These are phyloP conservation scores for Verticillium tricorpus DNA, from an alignment of 2,329 filamentous ascomycete species.

Conservation along the genomic window DNA sequence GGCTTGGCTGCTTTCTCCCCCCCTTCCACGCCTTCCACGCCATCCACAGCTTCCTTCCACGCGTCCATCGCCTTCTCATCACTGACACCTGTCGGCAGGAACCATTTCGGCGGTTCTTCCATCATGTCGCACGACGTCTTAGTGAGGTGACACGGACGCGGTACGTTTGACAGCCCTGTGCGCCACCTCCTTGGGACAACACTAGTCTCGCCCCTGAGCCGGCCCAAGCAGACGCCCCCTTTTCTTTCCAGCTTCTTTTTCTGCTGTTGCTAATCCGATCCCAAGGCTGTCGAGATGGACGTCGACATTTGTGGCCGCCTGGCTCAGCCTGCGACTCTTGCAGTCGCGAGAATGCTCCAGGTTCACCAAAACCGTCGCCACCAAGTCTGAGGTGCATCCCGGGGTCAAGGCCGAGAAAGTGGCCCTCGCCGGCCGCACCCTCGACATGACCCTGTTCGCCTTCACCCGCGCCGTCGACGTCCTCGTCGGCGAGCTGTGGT, in stretches of 20 bases:
- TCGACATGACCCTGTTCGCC: constrained; percentile 80
- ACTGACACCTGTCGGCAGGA: constrained; percentile 2
- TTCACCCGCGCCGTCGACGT: constrained; percentile 69
- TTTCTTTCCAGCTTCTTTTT: not conserved
- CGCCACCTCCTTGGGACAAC: not conserved
- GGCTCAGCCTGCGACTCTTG: constrained; percentile 51
- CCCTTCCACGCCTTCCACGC: not conserved
- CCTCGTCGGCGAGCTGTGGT: constrained; percentile 62
- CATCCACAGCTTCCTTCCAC: not conserved
- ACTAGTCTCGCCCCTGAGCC: not conserved
- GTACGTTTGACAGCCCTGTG: constrained; percentile 3
- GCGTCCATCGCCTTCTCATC: not conserved
- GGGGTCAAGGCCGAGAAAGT: constrained; percentile 21
- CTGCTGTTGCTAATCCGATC: not conserved
- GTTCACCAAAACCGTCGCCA: constrained; percentile 34
- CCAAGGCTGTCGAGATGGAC: constrained; percentile 51
- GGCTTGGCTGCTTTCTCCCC: not conserved
- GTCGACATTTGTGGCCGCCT: constrained; percentile 54
- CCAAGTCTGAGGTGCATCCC: constrained; percentile 20
- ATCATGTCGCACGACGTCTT: constrained; percentile 16
- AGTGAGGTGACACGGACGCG: constrained; percentile 16
- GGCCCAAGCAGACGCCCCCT: not conserved
- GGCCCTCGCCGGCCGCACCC: constrained; percentile 61
- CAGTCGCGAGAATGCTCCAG: constrained; percentile 48
- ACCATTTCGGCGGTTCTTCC: constrained; percentile 18